phyloP scores from a whole-genome alignment of 1,284 basidiomycete genomes.

The Ustilago hordei region DNA sequence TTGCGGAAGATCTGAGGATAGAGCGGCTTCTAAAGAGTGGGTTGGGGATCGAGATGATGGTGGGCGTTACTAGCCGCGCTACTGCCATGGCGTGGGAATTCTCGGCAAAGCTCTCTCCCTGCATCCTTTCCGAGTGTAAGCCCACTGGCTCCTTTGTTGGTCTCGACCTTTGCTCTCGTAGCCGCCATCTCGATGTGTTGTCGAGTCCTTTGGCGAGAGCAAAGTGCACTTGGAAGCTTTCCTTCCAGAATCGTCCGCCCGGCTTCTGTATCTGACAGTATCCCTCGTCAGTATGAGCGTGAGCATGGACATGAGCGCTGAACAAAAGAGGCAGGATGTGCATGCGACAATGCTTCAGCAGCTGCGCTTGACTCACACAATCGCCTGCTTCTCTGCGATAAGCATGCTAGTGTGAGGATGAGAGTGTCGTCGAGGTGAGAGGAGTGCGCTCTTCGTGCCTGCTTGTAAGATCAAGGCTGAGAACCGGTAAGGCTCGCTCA shows the following conservation, averaged over 20 bases:
- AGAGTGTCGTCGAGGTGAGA: background rate
- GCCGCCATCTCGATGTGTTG: background rate
- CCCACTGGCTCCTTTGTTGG: background rate
- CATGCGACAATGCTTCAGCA: background rate
- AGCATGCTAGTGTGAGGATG: background rate
- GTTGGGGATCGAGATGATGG: too few relatives aligned
- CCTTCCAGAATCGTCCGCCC: background rate
- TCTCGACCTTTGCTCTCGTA: background rate
- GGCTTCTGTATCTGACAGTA: background rate
- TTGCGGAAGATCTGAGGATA: too few relatives aligned
- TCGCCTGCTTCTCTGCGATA: too few relatives aligned
- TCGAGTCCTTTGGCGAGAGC: too few relatives aligned
- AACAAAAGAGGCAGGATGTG: background rate
- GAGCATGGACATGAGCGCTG: background rate
- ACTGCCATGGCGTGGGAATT: background rate
- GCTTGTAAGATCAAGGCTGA: background rate
- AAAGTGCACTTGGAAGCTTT: background rate
- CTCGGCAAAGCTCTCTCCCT: conserved; percentile 10
- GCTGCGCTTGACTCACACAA: background rate
- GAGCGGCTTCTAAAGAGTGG: too few relatives aligned
- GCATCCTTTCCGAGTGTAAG: conserved; percentile 4
- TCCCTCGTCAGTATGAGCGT: background rate
- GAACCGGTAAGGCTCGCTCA: background rate
- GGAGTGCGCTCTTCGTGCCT: background rate
- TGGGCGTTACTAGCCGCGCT: too few relatives aligned